Conservation (phyloP, 2,329 filamentous ascomycete genomes). For the Phialophora expanda region DNA sequence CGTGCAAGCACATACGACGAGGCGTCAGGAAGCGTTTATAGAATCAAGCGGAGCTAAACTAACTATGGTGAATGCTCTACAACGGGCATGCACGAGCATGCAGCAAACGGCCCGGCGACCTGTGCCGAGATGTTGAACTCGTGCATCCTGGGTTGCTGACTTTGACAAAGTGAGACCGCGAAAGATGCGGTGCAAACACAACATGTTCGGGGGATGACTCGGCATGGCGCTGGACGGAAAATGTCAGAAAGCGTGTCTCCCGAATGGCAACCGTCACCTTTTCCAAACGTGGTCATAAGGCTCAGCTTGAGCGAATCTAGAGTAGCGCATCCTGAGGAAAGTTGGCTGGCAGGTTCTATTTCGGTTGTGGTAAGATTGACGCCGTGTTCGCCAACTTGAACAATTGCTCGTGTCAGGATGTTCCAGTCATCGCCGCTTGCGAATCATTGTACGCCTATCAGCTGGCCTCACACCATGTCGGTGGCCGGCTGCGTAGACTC, state of each 20-base stretch:
- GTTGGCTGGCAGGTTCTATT: neutral
- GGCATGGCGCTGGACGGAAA: neutral
- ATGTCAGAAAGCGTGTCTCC: neutral
- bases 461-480: conserved; percentile 4
- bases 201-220: neutral
- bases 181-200: neutral
- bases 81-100: neutral
- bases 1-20: conserved; percentile 12
- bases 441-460: conserved; percentile 6
- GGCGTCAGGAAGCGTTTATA: conserved; percentile 6
- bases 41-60: conserved; percentile 12
- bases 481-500: conserved; percentile 13
- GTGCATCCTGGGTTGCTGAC: neutral
- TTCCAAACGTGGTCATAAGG: conserved; percentile 12
- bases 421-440: conserved; percentile 3
- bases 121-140: too few species aligned
- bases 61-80: conserved; percentile 15
- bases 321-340: neutral
- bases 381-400: conserved; percentile 11
- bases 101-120: neutral
- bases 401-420: conserved; percentile 7
- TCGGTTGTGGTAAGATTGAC: conserved; percentile 13
- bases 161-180: neutral
- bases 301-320: conserved; percentile 12
- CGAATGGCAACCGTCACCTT: neutral